These are phyloP conservation scores for Colletotrichum sp. DNA, from an alignment of 2,329 filamentous ascomycete species.

Conservation along the genomic window DNA sequence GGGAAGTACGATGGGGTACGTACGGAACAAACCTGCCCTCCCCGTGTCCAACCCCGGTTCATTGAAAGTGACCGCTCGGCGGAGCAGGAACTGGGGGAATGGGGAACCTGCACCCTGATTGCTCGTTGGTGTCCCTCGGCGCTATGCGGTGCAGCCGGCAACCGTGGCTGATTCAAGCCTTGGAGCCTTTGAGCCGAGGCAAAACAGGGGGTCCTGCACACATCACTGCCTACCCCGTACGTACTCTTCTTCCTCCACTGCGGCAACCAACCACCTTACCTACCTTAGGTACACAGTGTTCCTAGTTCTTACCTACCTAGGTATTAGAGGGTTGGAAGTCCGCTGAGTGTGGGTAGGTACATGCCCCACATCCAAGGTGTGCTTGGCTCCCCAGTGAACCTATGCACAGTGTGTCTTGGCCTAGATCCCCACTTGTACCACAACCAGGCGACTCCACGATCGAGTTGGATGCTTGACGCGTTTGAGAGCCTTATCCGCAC, in stretches of 20 bases:
- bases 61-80: background rate
- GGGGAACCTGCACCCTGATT: background rate
- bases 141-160: background rate
- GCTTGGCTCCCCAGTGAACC: too few species aligned
- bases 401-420: background rate
- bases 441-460: background rate
- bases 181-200: slow-evolving; percentile 10
- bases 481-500: background rate
- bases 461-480: background rate
- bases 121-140: background rate
- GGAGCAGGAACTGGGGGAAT: slow-evolving; percentile 4
- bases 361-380: background rate
- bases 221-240: background rate
- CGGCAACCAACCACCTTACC: background rate
- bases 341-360: background rate
- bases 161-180: background rate
- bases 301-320: too few species aligned
- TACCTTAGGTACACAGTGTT: background rate
- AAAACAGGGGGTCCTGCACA: background rate
- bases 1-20: background rate
- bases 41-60: background rate
- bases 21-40: background rate
- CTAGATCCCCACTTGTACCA: background rate
- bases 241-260: background rate
- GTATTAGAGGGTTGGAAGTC: background rate